A percentile compares a stretch with the other conserved stretches of the same genome.
Conservation (phyloP, 345 rosid genomes). For the Raphanus raphanistrum region DNA sequence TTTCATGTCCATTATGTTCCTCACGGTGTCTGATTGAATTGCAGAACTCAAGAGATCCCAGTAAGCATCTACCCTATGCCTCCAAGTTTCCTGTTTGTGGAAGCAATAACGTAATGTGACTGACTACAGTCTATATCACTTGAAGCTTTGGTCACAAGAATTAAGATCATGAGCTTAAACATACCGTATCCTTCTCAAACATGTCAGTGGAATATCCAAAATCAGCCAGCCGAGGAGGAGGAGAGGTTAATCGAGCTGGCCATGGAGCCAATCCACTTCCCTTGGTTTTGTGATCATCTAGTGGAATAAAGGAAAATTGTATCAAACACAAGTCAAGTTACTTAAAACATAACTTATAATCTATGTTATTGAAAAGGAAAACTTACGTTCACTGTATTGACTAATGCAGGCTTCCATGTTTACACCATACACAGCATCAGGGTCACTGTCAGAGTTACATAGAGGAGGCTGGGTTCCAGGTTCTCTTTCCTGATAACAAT, state of each 20-base stretch:
- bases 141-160: not conserved
- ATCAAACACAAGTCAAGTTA: not conserved
- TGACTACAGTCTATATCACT: not conserved
- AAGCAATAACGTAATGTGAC: too few species aligned
- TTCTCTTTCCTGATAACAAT: constrained; percentile 78
- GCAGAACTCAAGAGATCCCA: constrained; percentile 82
- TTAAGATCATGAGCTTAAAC: constrained; percentile 9
- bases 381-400: constrained; percentile 83
- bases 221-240: constrained; percentile 90
- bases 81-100: constrained; percentile 68
- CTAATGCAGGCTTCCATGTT: constrained; percentile 91
- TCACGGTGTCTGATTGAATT: constrained; percentile 64
- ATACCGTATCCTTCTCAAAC: constrained; percentile 90
- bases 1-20: constrained; percentile 99
- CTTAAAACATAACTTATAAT: not conserved
- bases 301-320: constrained; percentile 15
- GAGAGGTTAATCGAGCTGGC: constrained; percentile 84
- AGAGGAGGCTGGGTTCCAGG: constrained; percentile 92
- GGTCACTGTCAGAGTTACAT: constrained; percentile 81
- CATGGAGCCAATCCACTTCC: constrained; percentile 97
- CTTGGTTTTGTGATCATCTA: constrained; percentile 71
- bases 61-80: constrained; percentile 67
- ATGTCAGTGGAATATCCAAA: constrained; percentile 78
- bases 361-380: not conserved
- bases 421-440: constrained; percentile 86